Conservation (phyloP, 2,329 filamentous ascomycete genomes). For the Arthrobotrys sinensis region DNA sequence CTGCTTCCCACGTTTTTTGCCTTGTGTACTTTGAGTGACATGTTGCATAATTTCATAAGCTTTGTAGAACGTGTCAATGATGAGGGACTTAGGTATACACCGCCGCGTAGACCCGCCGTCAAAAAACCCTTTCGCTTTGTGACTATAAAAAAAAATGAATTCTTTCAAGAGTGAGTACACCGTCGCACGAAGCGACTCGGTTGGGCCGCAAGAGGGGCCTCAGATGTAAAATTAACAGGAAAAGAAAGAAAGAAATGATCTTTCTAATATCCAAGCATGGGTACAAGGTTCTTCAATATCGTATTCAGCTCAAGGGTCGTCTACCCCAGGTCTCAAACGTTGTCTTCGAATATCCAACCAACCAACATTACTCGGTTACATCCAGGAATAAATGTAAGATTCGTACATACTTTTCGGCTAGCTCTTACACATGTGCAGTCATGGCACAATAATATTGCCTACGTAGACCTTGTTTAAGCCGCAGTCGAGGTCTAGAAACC, state of each 20-base stretch:
- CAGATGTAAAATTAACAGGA: conserved; percentile 4
- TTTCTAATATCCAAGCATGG: conserved; percentile 5
- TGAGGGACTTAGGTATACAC: neutral
- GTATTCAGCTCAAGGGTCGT: conserved; percentile 23
- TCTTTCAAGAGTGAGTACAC: neutral
- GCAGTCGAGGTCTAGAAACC: conserved; percentile 11
- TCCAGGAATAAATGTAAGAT: conserved; percentile 28
- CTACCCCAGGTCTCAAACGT: conserved; percentile 12
- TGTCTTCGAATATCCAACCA: conserved; percentile 25
- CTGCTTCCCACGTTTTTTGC: conserved; percentile 46
- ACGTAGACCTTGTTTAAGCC: conserved; percentile 25
- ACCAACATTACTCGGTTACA: conserved; percentile 19
- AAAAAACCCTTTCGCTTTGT: conserved; percentile 19
- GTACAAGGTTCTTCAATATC: conserved; percentile 17
- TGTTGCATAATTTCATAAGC: conserved; percentile 18
- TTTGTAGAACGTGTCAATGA: neutral
- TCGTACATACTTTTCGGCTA: conserved; percentile 9
- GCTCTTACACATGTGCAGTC: neutral
- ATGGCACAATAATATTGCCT: conserved; percentile 2
- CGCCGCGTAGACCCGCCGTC: neutral
- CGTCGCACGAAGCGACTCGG: conserved; percentile 13
- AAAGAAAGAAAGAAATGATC: conserved; percentile 1
- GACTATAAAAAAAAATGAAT: conserved; percentile 6
- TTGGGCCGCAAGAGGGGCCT: conserved; percentile 8
- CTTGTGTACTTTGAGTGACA: conserved; percentile 16